Percentiles rank a stretch among this genome's conserved stretches.
phyloP scores from a whole-genome alignment of 2,329 filamentous ascomycete species.

The Penicillium digitatum region DNA sequence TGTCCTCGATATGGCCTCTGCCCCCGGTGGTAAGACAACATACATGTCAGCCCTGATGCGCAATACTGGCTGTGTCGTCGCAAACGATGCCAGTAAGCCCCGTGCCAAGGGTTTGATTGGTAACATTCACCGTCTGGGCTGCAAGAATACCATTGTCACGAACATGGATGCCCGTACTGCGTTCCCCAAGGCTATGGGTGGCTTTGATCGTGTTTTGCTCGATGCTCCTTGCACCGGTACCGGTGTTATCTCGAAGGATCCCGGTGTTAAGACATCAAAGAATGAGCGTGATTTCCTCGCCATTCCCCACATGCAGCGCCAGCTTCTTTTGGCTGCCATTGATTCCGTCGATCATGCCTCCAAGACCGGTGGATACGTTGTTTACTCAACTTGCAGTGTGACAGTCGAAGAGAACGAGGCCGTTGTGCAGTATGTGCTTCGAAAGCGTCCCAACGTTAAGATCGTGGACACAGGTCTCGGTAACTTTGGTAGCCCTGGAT shows the following conservation, averaged over 20 bases:
- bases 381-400: slow-evolving; percentile 95
- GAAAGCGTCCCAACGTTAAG: slow-evolving; percentile 86
- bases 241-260: slow-evolving; percentile 95
- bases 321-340: slow-evolving; percentile 86
- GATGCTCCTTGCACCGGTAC: slow-evolving; percentile 96
- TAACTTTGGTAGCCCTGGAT: slow-evolving; percentile 86
- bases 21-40: slow-evolving; percentile 93
- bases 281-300: slow-evolving; percentile 91
- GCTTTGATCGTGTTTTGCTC: slow-evolving; percentile 89
- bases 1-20: slow-evolving; percentile 89
- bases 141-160: slow-evolving; percentile 90
- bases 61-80: slow-evolving; percentile 92
- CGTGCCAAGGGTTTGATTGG: slow-evolving; percentile 96
- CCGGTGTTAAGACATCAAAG: slow-evolving; percentile 97
- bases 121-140: slow-evolving; percentile 92
- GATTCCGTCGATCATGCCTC: slow-evolving; percentile 88
- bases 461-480: slow-evolving; percentile 83
- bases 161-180: slow-evolving; percentile 85
- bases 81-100: slow-evolving; percentile 91
- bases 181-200: slow-evolving; percentile 90
- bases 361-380: slow-evolving; percentile 90
- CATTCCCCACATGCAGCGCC: slow-evolving; percentile 90
- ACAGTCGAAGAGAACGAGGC: slow-evolving; percentile 91
- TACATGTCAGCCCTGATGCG: slow-evolving; percentile 96
- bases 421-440: slow-evolving; percentile 89